Base-by-base conservation (phyloP, 495 filamentous ascomycete genomes). In the Bryoglossum gracile region DNA sequence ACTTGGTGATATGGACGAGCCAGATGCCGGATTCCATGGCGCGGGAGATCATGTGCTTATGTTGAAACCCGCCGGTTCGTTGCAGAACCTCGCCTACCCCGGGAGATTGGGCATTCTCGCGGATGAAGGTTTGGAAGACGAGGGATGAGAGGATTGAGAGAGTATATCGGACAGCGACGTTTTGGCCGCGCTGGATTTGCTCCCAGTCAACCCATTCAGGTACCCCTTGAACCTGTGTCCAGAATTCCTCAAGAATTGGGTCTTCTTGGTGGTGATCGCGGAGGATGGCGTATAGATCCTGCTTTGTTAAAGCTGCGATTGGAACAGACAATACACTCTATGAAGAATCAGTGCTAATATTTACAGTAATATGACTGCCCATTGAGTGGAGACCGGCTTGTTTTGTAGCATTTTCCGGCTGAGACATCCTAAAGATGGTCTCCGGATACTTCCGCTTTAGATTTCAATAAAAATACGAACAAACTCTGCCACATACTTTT, bases 191-290 rank as follows among this genome's bases (percentile, higher is more conserved):
- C 54, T 73, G 66, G 54, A 92, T 81, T 56, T 87, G 84, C 10
- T 73, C 71, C 84, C 83, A 90, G 61, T 87, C 78, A 1, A 91
- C 87, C 86, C 86, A 91, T 14, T 71, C 64, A 0, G 85, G 87
- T 11, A 87, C 61, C 0, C 74, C 80, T 53, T 80, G 81, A 41
- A 86, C 66, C 57, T 89, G 71, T 0, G 49, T 59, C 86, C 85
- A 89, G 4, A 91, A 61, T 23, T 71, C 53, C 6, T 64, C 53
- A 19, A 88, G 68, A 44, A 72, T 74, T 6, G 73, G 65, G 59
- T 89, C 75, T 3, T 69, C 62, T 11, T 65, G 53, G 4, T 69
- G 69, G 62, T 88, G 72, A 9, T 81, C 66, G 37, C 66, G 61
- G 14, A 89, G 64, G 14, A 86, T 59, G 0, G 59, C 63, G 59